Evolutionary conservation across 1,139 yeast species (phyloP), one percentile per base, ranked within the genome.

Genomic region (Zygosaccharomyces pseudobailii): DNA sequence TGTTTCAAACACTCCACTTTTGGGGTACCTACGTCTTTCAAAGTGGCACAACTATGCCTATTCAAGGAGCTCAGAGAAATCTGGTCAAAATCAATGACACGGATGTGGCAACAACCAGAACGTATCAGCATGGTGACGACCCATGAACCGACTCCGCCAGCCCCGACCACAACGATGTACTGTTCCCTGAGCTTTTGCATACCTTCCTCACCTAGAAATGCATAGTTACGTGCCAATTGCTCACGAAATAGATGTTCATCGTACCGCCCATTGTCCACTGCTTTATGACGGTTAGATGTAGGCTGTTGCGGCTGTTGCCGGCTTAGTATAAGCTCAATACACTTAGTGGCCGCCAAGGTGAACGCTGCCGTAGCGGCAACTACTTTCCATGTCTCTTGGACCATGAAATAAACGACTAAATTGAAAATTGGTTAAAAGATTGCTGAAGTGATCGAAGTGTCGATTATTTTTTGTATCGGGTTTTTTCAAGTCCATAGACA

Each of bases 71-170:
- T 85, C 50, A 92, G 73, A 0, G 96, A 83, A 32, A 92, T 97
- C 68, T 92, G 98, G 68, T 92, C 98, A 65, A 92, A 92, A 69
- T 92, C 98, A 51, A 92, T 82, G 51, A 92, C 76, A 57, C 90
- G 77, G 45, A 92, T 69, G 49, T 78, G 77, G 13, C 84, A 83
- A 31, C 90, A 84, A 8, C 98, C 98, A 6, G 96, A 86, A 58
- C 98, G 79, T 1, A 87, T 86, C 50, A 92, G 74, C 88, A 94
- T 88, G 2, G 96, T 85, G 6, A 89, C 85, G 8, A 85, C 96
- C 94, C 96, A 90, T 0, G 97, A 89, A 2, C 98, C 98, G 31
- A 92, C 98, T 40, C 98, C 98, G 45, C 98, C 98, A 7, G 92
- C 95, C 24, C 98, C 98, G n/a, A 92, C 96, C 17, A 92, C 86